Evolutionary conservation across 331 rosid species (phyloP), one percentile per base, ranked within the genome.

Genomic region (Cydonia oblonga): DNA sequence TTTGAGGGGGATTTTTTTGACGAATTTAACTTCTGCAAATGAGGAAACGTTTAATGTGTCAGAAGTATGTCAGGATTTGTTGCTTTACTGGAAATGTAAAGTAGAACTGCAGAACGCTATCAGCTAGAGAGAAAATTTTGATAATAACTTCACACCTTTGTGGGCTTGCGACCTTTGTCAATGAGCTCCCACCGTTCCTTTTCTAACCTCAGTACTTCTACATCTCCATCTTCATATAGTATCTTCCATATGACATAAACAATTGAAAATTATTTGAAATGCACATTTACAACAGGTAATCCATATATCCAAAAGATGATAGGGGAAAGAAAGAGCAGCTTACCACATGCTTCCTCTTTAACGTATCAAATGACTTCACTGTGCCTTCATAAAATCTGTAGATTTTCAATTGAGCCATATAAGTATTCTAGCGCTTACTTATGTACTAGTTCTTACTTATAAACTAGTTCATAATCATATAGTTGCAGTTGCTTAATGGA

Each of bases 301-400:
- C 69, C 26, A 44, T 10, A 25, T 51, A 66, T 62, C 51, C 64
- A 56, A 63, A 62, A 56, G 58, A 38, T 71, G 70, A 74, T 66
- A 26, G 30, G 44, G 14, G 75, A 72, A 38, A 73, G 75, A 82
- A 75, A 44, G 59, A 63, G 73, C 64, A 81, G 75, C 96, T 75
- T 85, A 93, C 98, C 90, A 93, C 98, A 71, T 93, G 98, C 86
- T 90, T 93, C 79, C 84, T 73, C 82, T 93, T 93, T 52, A 78
- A 59, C 29, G 92, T 69, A 61, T 93, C 98, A 74, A 83, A 85
- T 71, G 98, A 93, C 84, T 90, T 93, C 75, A 93, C 78, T 11
- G 90, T 87, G 78, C 98, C 97, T 76, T 81, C 85, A 83, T 93
- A 93, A 77, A 87, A 93, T 79, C 98, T 93, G 88, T 23, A 71